Base-by-base conservation (phyloP, 331 rosid genomes). In the Telfairia occidentalis region DNA sequence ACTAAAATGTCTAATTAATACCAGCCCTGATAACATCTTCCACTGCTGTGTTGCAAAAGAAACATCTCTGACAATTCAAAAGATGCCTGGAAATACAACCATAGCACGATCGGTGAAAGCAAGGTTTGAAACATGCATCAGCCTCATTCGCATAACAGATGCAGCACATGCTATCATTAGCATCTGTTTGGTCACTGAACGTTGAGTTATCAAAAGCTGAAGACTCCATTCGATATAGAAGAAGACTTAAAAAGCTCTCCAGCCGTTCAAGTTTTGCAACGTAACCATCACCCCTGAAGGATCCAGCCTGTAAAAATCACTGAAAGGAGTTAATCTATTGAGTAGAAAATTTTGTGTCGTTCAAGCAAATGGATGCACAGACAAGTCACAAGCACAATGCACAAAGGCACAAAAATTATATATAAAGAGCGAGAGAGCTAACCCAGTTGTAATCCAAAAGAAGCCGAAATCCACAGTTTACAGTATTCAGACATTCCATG, bases 61-160 rank as follows among this genome's bases (percentile, higher is more conserved):
- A 95, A 82, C 98, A 95, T 83, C 98, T 88, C 71, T 92, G 92
- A 84, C 96, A 95, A 78, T 95, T 95, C 90, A 95, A 85, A 71
- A 95, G 96, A 89, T 95, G 98, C 81, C 98, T 84, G 49, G 92
- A 90, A 81, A 95, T 88, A 79, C 98, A 95, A 80, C 97, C 96
- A 57, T 86, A 87, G 79, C 98, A 95, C 69, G 96, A 95, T 80
- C 80, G 84, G 76, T 95, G 98, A 10, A 87, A 88, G 81, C 98
- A 91, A 59, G 98, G 98, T 64, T 65, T 83, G 69, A 95, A 90
- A 40, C 75, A 78, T 24, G 98, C 85, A 87, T 88, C 86, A 0
- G 86, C 92, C 79, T 90, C 93, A 37, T 89, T 53, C 4, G 92
- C 72, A 34, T 88, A 91, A 77, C 98, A 95, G 79, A 95, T 95